These are phyloP conservation scores for Grammothele lineata DNA, from an alignment of 768 basidiomycete genomes.

Conservation along the genomic window DNA sequence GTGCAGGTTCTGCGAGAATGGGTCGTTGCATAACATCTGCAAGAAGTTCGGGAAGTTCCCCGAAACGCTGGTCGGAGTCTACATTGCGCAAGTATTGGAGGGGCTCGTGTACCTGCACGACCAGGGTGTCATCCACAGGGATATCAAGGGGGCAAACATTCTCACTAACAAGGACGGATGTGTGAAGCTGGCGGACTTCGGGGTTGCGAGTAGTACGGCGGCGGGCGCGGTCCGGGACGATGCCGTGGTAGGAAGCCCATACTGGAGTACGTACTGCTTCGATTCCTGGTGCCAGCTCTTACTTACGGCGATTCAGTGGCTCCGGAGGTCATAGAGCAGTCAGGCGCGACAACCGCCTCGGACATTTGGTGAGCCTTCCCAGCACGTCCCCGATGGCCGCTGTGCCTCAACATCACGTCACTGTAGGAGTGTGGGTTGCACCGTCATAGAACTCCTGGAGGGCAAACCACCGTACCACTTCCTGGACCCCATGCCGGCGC, in stretches of 20 bases:
- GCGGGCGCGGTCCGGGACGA: conserved; percentile 75
- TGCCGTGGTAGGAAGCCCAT: conserved; percentile 95
- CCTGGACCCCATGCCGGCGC: conserved; percentile 95
- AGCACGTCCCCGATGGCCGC: no score
- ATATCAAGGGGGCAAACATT: conserved; percentile 99
- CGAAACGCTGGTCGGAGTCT: conserved; percentile 92
- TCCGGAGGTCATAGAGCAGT: conserved; percentile 97
- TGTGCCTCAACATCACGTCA: background rate
- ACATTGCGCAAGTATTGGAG: conserved; percentile 93
- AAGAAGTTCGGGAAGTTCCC: conserved; percentile 99
- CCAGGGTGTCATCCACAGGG: conserved; percentile 98
- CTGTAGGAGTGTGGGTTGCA: conserved; percentile 82
- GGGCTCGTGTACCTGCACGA: conserved; percentile 97
- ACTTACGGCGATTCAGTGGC: conserved; percentile 60
- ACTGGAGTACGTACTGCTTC: conserved; percentile 80
- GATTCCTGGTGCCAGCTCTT: background rate
- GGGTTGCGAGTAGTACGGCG: conserved; percentile 81
- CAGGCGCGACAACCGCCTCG: conserved; percentile 93
- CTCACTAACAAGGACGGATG: conserved; percentile 98
- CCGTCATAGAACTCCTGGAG: conserved; percentile 92
- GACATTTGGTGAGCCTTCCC: conserved; percentile 80
- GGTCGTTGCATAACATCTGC: conserved; percentile 90
- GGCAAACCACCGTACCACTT: conserved; percentile 95
- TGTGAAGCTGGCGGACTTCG: conserved; percentile 99
- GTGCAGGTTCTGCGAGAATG: conserved; percentile 92